Evolutionary conservation across 169 alveolate genomes (phyloP).

Genomic region (Neospora caninum): DNA sequence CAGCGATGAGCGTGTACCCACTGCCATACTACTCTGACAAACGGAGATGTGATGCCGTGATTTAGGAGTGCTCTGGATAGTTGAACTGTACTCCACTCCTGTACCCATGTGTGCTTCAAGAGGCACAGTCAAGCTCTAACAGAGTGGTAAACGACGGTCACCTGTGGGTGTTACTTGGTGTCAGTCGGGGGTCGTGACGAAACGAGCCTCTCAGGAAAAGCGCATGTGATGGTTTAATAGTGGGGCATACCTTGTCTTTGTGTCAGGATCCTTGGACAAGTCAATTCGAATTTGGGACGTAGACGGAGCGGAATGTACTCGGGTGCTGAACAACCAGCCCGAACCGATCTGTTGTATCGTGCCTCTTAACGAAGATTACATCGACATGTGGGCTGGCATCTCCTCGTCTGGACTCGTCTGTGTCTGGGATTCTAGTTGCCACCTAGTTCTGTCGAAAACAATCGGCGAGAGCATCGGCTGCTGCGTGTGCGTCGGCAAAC

Average conservation of each 20-base stretch:
- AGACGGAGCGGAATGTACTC: not conserved
- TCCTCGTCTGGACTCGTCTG: conserved; percentile 3
- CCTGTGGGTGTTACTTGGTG: no score
- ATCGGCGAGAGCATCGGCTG: not conserved
- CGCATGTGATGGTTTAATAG: no score
- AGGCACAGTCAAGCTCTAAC: not conserved
- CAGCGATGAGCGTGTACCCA: not conserved
- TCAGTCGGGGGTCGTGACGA: no score
- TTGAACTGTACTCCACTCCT: not conserved
- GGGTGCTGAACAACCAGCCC: conserved; percentile 5
- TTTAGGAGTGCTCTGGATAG: not conserved
- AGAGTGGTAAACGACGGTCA: no score
- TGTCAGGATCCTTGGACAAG: not conserved
- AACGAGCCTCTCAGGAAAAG: no score
- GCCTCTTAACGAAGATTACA: not conserved
- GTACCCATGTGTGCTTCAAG: not conserved
- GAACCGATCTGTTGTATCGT: not conserved
- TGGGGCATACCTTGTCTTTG: not conserved
- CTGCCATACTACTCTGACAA: not conserved
- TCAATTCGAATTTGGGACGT: conserved; percentile 24
- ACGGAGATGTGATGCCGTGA: not conserved
- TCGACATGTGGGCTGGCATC: conserved; percentile 8
- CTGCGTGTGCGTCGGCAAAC: not conserved
- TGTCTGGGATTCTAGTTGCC: conserved; percentile 14
- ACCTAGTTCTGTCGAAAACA: not conserved